phyloP scores from a whole-genome alignment of 2,329 filamentous ascomycete genomes.

The Talaromyces sp. region DNA sequence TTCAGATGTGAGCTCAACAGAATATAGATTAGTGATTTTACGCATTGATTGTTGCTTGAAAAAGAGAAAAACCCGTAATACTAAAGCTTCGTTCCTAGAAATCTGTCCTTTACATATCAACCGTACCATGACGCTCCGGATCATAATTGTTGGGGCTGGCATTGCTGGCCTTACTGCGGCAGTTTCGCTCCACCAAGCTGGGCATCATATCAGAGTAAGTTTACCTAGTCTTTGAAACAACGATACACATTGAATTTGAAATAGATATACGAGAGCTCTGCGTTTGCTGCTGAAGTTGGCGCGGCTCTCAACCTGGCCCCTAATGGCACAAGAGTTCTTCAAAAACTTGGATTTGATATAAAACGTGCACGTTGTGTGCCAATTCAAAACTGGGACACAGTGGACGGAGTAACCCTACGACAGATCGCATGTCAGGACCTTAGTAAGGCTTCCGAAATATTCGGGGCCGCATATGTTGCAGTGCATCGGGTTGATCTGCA shows the following conservation, averaged over 20 bases:
- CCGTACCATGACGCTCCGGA: slow-evolving; percentile 15
- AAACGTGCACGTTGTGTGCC: slow-evolving; percentile 17
- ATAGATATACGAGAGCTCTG: slow-evolving; percentile 25
- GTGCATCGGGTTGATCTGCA: slow-evolving; percentile 25
- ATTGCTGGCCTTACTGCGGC: slow-evolving; percentile 27
- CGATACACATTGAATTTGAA: neutral
- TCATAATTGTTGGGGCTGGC: slow-evolving; percentile 26
- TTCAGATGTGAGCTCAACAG: neutral
- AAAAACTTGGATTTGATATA: slow-evolving; percentile 21
- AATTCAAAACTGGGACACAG: slow-evolving; percentile 15
- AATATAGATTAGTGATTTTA: neutral
- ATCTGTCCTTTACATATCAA: neutral
- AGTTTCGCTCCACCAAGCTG: slow-evolving; percentile 19
- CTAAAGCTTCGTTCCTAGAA: neutral
- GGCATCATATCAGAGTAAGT: slow-evolving; percentile 19
- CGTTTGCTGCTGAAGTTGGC: slow-evolving; percentile 22
- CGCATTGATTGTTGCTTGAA: neutral
- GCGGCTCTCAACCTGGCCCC: slow-evolving; percentile 24
- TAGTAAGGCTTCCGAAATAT: slow-evolving; percentile 13
- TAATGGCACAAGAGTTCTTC: slow-evolving; percentile 21
- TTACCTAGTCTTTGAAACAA: neutral
- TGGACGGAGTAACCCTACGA: slow-evolving; percentile 16
- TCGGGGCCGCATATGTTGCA: slow-evolving; percentile 17
- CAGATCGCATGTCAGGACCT: slow-evolving; percentile 7
- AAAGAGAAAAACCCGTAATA: neutral